Percentiles rank a stretch among this genome's conserved stretches.
Evolutionary conservation across 2,329 filamentous ascomycete species (phyloP).

Genomic region (Alternaria triticina): DNA sequence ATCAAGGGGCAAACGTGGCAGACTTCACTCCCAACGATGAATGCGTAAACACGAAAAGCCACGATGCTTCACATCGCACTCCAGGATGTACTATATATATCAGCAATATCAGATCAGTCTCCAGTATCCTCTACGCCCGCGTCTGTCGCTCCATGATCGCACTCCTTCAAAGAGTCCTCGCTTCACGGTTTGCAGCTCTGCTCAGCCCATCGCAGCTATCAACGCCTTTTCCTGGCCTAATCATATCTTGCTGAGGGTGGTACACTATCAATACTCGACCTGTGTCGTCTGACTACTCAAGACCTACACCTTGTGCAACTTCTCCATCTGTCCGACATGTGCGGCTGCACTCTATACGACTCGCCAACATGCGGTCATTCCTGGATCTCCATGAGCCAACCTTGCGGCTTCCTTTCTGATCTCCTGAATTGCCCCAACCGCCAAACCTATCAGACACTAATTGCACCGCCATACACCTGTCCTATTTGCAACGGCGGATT

Average conservation of each 20-base stretch:
- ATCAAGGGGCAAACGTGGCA: conserved; percentile 15
- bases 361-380: conserved; percentile 56
- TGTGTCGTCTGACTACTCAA: background rate
- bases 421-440: conserved; percentile 52
- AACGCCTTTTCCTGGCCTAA: background rate
- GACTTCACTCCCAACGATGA: conserved; percentile 15
- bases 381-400: conserved; percentile 56
- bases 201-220: background rate
- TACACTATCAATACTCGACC: background rate
- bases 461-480: conserved; percentile 36
- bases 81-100: conserved; percentile 29
- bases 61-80: conserved; percentile 14
- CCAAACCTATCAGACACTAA: conserved; percentile 32
- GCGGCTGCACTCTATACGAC: conserved; percentile 53
- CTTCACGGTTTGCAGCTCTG: background rate
- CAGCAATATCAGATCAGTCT: conserved; percentile 15
- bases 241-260: background rate
- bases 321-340: conserved; percentile 49
- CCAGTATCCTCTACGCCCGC: conserved; percentile 2
- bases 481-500: conserved; percentile 38
- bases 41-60: conserved; percentile 9
- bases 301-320: background rate
- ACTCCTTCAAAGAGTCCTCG: background rate
- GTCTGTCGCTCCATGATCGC: background rate
- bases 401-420: conserved; percentile 51